These are phyloP conservation scores for Salix arbutifolia DNA, from an alignment of 345 rosid species.

Conservation along the genomic window DNA sequence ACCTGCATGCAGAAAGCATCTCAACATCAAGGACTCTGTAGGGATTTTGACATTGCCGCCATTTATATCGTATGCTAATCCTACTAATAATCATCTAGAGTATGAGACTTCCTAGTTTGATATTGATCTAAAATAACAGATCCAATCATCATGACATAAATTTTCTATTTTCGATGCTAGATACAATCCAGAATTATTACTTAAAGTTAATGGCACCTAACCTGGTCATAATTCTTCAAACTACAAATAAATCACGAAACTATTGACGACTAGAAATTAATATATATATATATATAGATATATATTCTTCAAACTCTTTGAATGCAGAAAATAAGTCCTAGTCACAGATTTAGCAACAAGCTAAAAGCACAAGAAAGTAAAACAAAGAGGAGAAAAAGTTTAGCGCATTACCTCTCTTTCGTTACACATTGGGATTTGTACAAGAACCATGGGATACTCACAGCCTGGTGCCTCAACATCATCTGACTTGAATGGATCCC, in stretches of 20 bases:
- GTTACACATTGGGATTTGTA: constrained; percentile 85
- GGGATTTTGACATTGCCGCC: not conserved
- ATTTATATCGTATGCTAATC: not conserved
- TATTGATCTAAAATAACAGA: constrained; percentile 9
- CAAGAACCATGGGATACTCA: constrained; percentile 77
- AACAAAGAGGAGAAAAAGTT: not conserved
- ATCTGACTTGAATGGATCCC: constrained; percentile 48
- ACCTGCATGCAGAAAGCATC: constrained; percentile 40
- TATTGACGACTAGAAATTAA: not conserved
- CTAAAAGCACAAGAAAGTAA: not conserved
- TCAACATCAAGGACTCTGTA: constrained; percentile 8
- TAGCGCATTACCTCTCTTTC: constrained; percentile 63
- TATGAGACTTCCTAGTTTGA: not conserved
- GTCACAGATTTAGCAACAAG: not conserved
- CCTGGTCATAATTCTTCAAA: not conserved
- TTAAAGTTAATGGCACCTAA: not conserved
- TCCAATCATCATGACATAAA: not conserved
- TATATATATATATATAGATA: too few relatives aligned
- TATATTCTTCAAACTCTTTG: too few relatives aligned
- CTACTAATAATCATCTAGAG: not conserved
- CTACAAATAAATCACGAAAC: not conserved
- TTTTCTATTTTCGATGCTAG: not conserved
- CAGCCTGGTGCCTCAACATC: constrained; percentile 50
- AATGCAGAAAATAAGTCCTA: not conserved
- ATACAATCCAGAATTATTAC: not conserved